Evolutionary conservation across 176 grass and related monocot species (phyloP).

Genomic region (Pontederia crassipes): DNA sequence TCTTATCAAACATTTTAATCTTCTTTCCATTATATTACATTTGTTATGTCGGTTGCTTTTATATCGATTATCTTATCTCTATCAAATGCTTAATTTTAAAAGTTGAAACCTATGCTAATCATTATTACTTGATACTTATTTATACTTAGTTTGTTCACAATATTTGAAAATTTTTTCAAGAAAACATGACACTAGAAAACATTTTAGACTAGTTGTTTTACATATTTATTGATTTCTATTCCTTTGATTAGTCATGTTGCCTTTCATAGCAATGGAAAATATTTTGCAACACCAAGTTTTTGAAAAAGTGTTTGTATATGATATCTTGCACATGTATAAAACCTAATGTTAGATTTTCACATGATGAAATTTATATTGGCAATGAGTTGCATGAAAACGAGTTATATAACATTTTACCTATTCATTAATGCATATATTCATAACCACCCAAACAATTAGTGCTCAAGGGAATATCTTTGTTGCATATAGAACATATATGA

Average conservation of each 20-base stretch:
- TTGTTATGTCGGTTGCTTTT: too few relatives aligned
- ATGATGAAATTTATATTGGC: slow-evolving; percentile 31
- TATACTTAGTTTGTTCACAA: too few relatives aligned
- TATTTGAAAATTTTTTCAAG: too few relatives aligned
- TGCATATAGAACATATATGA: slow-evolving; percentile 31
- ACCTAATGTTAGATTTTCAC: slow-evolving; percentile 15
- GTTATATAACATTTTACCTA: slow-evolving; percentile 31
- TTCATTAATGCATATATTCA: slow-evolving; percentile 23
- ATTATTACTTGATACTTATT: too few relatives aligned
- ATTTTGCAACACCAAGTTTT: slow-evolving; percentile 2
- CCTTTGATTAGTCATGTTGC: slow-evolving; percentile 16
- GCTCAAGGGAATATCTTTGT: not conserved
- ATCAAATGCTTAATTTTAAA: too few relatives aligned
- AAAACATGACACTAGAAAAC: not conserved
- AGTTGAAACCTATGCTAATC: too few relatives aligned
- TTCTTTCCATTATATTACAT: too few relatives aligned
- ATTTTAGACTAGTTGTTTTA: slow-evolving; percentile 33
- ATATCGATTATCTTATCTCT: too few relatives aligned
- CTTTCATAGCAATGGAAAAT: not conserved
- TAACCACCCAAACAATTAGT: slow-evolving; percentile 1
- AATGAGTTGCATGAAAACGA: not conserved
- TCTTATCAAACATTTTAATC: too few relatives aligned
- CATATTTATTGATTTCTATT: slow-evolving; percentile 28
- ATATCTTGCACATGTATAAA: slow-evolving; percentile 6
- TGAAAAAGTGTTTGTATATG: not conserved